A percentile compares a stretch with the other conserved stretches of the same genome.
phyloP scores from a whole-genome alignment of 2,329 filamentous ascomycete genomes.

The Ophiocordyceps camponoti-saundersi region DNA sequence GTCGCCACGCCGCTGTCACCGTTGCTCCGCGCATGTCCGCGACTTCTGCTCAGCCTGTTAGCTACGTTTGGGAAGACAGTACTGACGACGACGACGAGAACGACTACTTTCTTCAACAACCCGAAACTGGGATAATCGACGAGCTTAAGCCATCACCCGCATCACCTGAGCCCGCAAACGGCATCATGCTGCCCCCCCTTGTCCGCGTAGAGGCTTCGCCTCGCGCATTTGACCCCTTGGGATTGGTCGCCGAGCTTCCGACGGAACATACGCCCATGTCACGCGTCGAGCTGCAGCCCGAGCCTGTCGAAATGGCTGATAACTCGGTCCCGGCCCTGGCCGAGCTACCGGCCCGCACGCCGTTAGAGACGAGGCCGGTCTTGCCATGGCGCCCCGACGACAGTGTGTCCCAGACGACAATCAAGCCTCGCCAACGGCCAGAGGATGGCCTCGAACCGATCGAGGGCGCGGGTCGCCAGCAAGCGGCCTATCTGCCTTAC shows the following conservation, averaged over 20 bases:
- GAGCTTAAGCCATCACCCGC: no score
- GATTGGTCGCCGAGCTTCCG: constrained; percentile 28
- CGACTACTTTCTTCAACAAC: not conserved
- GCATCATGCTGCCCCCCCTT: constrained; percentile 12
- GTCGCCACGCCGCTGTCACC: constrained; percentile 7
- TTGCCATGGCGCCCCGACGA: not conserved
- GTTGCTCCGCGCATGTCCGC: constrained; percentile 13
- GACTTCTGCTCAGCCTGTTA: constrained; percentile 15
- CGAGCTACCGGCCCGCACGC: constrained; percentile 20
- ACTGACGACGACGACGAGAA: not conserved
- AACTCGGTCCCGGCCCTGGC: constrained; percentile 18
- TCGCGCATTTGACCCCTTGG: constrained; percentile 20
- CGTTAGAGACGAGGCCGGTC: not conserved
- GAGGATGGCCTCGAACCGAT: not conserved
- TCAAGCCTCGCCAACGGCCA: not conserved
- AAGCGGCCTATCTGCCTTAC: constrained; percentile 3
- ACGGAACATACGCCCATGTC: constrained; percentile 24
- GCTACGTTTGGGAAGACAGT: constrained; percentile 12
- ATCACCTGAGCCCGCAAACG: no score
- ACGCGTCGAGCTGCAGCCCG: constrained; percentile 23
- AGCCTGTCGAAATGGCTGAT: constrained; percentile 27
- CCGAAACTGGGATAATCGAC: no score
- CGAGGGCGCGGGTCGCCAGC: not conserved
- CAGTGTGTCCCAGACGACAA: not conserved
- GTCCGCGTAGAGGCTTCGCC: constrained; percentile 11